Evolutionary conservation across 306 rosid genomes (phyloP), one percentile per base, ranked within the genome.

Genomic region (Dryas octopetala): DNA sequence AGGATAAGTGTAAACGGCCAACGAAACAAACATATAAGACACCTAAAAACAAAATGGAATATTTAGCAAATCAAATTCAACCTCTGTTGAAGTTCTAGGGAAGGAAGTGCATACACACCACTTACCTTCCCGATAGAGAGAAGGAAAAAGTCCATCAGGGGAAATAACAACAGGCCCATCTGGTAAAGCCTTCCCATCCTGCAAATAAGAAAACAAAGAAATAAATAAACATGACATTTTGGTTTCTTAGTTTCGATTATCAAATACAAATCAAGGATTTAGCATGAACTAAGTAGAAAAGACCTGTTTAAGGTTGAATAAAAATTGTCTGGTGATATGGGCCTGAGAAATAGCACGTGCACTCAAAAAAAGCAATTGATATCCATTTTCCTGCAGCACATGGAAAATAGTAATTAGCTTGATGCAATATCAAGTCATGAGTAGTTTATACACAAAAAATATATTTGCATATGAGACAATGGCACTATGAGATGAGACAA

Each of bases 341-440:
- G 99, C 96, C 82, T 96, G 99, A 79, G 98, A 92, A 80, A 96
- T 96, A 78, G 99, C 85, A 52, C 99, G 97, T 17, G 99, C 99
- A 78, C 99, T 96, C 78, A 96, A 90, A 86, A 96, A 96, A 79
- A 96, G 99, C 73, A 96, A 70, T 51, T 96, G 89, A 83, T 92
- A 96, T 70, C 99, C 98, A 74, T 96, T 96, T 83, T 96, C 99
- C 99, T 96, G 92, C 64, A 80, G 62, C 60, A 70, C 40, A 78
- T 9, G 80, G 75, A 69, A 74, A 61, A 53, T 58, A 80, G 80
- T 55, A 17, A 50, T 26, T 38, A 19, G 32, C 28, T 62, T 64
- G 63, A 51, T 59, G 12, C 28, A 45, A 73, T 4, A 40, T 60
- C 67, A 50, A 62, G 66, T 65, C 19, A 46, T 71, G 50, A 51